These are phyloP conservation scores for Pichia heedii DNA, from an alignment of 805 yeast species.

Conservation along the genomic window DNA sequence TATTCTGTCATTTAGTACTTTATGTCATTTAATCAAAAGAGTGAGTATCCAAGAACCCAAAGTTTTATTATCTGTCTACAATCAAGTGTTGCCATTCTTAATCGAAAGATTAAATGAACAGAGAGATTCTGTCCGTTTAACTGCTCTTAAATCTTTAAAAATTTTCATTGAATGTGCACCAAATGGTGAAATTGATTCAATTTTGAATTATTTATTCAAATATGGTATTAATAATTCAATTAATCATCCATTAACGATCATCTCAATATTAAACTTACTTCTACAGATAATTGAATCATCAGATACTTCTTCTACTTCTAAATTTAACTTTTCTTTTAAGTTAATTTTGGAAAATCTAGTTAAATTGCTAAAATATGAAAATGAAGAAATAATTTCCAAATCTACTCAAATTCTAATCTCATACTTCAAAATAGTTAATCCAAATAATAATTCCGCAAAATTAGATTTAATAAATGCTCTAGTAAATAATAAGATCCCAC, in stretches of 20 bases:
- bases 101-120: conserved; percentile 37
- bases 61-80: conserved; percentile 34
- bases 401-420: conserved; percentile 25
- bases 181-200: conserved; percentile 6
- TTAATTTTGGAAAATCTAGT: conserved; percentile 22
- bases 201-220: conserved; percentile 33
- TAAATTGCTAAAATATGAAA: conserved; percentile 13
- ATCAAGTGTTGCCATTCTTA: conserved; percentile 42
- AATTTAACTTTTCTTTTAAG: conserved; percentile 25
- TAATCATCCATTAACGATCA: conserved; percentile 29
- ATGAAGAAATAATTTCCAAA: conserved; percentile 11
- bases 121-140: conserved; percentile 28
- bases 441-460: conserved; percentile 31
- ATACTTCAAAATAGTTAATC: conserved; percentile 29
- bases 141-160: conserved; percentile 43
- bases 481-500: conserved; percentile 25
- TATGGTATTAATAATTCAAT: conserved; percentile 37
- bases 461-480: conserved; percentile 37
- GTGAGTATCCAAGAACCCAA: conserved; percentile 47
- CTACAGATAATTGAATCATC: conserved; percentile 32
- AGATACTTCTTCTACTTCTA: conserved; percentile 15
- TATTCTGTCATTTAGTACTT: conserved; percentile 40
- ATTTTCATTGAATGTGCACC: conserved; percentile 50
- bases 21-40: conserved; percentile 49
- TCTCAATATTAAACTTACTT: conserved; percentile 38